These are phyloP conservation scores for Kwoniella botswanensis DNA, from an alignment of 768 basidiomycete species.

Conservation along the genomic window DNA sequence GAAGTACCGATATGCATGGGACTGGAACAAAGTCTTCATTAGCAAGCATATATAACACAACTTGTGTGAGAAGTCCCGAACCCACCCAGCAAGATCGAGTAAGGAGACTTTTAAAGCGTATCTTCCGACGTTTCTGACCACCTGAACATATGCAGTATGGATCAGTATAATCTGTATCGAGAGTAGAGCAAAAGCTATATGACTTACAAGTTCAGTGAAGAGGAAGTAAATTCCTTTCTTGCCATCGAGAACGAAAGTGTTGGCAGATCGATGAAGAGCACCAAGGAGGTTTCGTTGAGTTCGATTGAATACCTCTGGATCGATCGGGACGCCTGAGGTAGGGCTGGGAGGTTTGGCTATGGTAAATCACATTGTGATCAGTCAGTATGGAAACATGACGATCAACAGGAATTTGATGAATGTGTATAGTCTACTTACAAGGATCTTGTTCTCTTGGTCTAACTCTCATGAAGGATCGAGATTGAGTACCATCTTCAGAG, in stretches of 20 bases:
- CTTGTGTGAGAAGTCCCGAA: no score
- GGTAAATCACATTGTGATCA: background rate
- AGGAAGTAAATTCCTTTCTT: slow-evolving; percentile 24
- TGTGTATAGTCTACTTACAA: slow-evolving; percentile 2
- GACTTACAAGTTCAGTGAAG: slow-evolving; percentile 23
- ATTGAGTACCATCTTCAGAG: slow-evolving; percentile 13
- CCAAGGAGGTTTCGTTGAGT: slow-evolving; percentile 25
- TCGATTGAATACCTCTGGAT: background rate
- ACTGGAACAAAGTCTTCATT: background rate
- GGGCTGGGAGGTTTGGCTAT: background rate
- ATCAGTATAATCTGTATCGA: no score
- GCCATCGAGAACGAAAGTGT: background rate
- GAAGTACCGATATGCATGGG: slow-evolving; percentile 18
- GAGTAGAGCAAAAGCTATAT: background rate
- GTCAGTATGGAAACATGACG: background rate
- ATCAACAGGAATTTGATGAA: no score
- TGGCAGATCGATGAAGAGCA: slow-evolving; percentile 11
- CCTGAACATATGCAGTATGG: background rate
- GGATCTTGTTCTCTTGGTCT: background rate
- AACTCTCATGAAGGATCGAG: slow-evolving; percentile 17
- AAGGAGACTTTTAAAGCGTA: slow-evolving; percentile 16
- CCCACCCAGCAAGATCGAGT: slow-evolving; percentile 21
- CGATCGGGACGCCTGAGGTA: background rate
- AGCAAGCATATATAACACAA: background rate
- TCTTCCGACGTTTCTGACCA: slow-evolving; percentile 18